Conservation (phyloP, 306 rosid genomes). For the Cucurbita pepo region DNA sequence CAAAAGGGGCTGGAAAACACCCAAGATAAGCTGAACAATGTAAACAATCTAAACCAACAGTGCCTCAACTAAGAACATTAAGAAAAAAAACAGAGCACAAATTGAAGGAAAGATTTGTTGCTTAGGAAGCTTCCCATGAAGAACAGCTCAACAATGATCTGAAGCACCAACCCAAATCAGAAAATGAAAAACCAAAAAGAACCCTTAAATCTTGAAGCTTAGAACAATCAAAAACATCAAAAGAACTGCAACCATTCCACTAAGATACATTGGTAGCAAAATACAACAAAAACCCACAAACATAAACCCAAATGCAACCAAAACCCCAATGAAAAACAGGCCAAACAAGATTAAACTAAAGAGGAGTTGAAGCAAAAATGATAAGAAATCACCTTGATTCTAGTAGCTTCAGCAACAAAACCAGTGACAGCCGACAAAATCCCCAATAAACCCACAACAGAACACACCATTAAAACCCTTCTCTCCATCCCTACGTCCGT, state of each 20-base stretch:
- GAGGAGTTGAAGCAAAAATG: not conserved
- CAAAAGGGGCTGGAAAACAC: too few species aligned
- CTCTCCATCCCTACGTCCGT: conserved; percentile 36
- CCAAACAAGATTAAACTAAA: not conserved
- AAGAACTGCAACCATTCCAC: not conserved
- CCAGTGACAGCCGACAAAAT: conserved; percentile 60
- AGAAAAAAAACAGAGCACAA: too few species aligned
- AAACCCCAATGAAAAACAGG: not conserved
- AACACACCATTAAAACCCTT: conserved; percentile 32
- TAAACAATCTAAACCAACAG: too few species aligned
- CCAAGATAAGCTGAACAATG: too few species aligned
- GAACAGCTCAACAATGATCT: too few species aligned
- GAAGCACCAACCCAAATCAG: too few species aligned
- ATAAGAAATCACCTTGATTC: conserved; percentile 47
- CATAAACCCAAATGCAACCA: not conserved
- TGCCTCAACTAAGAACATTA: too few species aligned
- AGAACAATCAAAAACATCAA: not conserved
- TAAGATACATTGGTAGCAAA: not conserved
- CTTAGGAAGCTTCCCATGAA: too few species aligned
- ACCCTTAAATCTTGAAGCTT: not conserved
- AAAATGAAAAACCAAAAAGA: not conserved
- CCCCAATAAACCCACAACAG: conserved; percentile 48
- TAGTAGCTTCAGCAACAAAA: conserved; percentile 65
- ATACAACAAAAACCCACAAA: not conserved
- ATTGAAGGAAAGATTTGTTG: too few species aligned